A percentile compares a stretch with the other conserved stretches of the same genome.
These are phyloP conservation scores for Salix viminalis DNA, from an alignment of 345 rosid genomes.

Conservation along the genomic window DNA sequence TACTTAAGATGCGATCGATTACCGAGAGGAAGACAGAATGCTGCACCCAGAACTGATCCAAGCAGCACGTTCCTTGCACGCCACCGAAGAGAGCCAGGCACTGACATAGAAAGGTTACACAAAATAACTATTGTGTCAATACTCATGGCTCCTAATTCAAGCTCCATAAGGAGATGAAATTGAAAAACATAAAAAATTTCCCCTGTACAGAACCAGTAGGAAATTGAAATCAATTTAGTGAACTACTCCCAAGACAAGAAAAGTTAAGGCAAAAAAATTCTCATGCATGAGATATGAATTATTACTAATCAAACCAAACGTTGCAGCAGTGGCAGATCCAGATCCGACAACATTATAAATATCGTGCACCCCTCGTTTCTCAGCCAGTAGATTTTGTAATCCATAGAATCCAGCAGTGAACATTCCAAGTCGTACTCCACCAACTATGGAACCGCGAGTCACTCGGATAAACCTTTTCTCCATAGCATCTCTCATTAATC, in stretches of 20 bases:
- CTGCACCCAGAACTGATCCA: conserved; percentile 77
- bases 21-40: conserved; percentile 76
- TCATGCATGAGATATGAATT: not conserved
- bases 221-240: not conserved
- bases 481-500: conserved; percentile 93
- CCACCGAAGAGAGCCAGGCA: conserved; percentile 86
- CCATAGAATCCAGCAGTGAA: conserved; percentile 81
- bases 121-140: not conserved
- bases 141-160: not conserved
- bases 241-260: not conserved
- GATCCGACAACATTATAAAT: conserved; percentile 79
- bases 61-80: conserved; percentile 76
- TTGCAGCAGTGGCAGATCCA: conserved; percentile 91
- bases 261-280: not conserved
- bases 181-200: not conserved
- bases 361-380: conserved; percentile 75
- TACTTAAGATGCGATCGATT: conserved; percentile 15
- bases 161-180: not conserved
- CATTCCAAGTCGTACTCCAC: conserved; percentile 89
- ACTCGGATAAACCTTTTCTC: conserved; percentile 83
- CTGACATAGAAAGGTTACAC: conserved; percentile 29
- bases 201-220: not conserved
- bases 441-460: conserved; percentile 82
- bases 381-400: conserved; percentile 73
- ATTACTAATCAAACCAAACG: conserved; percentile 77